Evolutionary conservation across 805 yeast genomes (phyloP).

Genomic region (Metschnikowia santaceciliae): DNA sequence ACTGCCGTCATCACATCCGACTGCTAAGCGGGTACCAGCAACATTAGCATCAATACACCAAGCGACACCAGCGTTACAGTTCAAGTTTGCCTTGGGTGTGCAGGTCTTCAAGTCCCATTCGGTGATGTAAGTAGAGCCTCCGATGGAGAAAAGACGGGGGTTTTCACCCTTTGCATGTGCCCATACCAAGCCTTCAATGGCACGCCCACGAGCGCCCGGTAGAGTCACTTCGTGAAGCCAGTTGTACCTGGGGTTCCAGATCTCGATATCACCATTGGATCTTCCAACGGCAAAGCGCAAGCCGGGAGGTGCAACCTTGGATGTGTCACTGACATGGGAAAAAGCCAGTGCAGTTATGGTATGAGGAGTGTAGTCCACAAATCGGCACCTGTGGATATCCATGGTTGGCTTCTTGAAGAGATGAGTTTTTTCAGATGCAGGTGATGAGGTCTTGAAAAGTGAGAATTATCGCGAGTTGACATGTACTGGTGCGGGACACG

Average conservation of each 20-base stretch:
- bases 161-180: constrained; percentile 41
- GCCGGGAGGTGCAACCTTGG: constrained; percentile 41
- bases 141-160: constrained; percentile 82
- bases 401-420: constrained; percentile 26
- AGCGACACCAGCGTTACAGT: constrained; percentile 88
- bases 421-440: constrained; percentile 16
- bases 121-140: constrained; percentile 86
- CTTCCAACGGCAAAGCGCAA: constrained; percentile 87
- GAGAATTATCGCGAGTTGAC: constrained; percentile 3
- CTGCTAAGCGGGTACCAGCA: constrained; percentile 62
- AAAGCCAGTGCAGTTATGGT: constrained; percentile 79
- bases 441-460: constrained; percentile 11
- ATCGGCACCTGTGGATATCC: constrained; percentile 87
- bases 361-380: constrained; percentile 84
- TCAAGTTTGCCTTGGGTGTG: constrained; percentile 67
- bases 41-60: constrained; percentile 80
- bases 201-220: constrained; percentile 76
- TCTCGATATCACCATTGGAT: constrained; percentile 90
- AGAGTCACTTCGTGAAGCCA: constrained; percentile 77
- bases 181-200: constrained; percentile 92
- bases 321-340: constrained; percentile 42
- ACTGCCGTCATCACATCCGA: constrained; percentile 94
- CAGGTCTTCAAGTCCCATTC: constrained; percentile 88
- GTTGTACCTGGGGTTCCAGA: constrained; percentile 82
- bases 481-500: constrained; percentile 3